Percentiles rank a stretch among this genome's conserved stretches.
Evolutionary conservation across 2,329 filamentous ascomycete species (phyloP).

Genomic region (Chrysosphaeria jannelii): DNA sequence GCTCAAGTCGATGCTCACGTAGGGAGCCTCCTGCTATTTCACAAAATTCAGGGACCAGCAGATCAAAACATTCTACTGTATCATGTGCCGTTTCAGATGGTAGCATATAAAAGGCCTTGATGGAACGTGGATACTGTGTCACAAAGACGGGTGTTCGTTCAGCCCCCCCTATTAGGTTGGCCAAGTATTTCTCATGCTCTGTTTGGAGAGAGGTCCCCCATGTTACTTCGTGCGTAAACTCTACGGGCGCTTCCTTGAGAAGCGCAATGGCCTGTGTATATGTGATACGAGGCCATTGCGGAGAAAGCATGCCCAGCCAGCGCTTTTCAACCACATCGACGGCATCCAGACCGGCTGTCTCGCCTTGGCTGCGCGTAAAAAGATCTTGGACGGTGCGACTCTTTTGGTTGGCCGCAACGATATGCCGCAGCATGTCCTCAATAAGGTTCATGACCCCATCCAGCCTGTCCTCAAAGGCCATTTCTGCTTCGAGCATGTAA

Average conservation of each 20-base stretch:
- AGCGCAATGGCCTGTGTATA: constrained; percentile 49
- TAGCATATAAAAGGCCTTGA: constrained; percentile 65
- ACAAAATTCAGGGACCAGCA: constrained; percentile 59
- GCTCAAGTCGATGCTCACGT: constrained; percentile 34
- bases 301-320: constrained; percentile 35
- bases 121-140: constrained; percentile 62
- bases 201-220: constrained; percentile 56
- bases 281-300: constrained; percentile 49
- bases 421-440: constrained; percentile 40
- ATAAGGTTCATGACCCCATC: constrained; percentile 46
- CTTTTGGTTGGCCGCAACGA: constrained; percentile 12
- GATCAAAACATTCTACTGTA: constrained; percentile 73
- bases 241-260: constrained; percentile 24
- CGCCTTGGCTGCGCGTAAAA: constrained; percentile 9
- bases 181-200: constrained; percentile 78
- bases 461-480: constrained; percentile 46
- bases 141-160: constrained; percentile 44
- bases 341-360: constrained; percentile 9
- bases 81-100: constrained; percentile 6
- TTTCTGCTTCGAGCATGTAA: constrained; percentile 90
- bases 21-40: constrained; percentile 74
- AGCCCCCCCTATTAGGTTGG: constrained; percentile 18
- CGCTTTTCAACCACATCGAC: constrained; percentile 22
- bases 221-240: constrained; percentile 33
- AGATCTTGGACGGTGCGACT: constrained; percentile 17